Conservation (phyloP, 768 basidiomycete species). For the Boletus barrowsii region DNA sequence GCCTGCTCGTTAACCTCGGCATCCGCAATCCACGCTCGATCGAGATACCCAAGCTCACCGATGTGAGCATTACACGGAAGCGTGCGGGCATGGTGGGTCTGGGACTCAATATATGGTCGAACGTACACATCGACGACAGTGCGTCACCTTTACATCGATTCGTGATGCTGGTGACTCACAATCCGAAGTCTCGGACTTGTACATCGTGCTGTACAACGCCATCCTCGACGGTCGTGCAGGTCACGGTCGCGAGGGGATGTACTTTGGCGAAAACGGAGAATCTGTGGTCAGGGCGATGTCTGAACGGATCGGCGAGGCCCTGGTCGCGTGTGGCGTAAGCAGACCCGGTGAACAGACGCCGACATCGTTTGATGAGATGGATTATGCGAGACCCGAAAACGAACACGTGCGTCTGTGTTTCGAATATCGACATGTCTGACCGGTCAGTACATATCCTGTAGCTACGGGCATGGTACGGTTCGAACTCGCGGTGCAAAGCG, state of each 20-base stretch:
- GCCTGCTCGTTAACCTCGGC: slow-evolving; percentile 40
- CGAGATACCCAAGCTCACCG: slow-evolving; percentile 50
- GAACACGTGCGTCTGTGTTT: background rate
- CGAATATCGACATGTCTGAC: background rate
- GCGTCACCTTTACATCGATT: background rate
- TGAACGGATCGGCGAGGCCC: slow-evolving; percentile 36
- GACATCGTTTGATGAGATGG: slow-evolving; percentile 38
- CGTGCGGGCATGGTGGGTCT: slow-evolving; percentile 54
- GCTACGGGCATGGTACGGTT: slow-evolving; percentile 8
- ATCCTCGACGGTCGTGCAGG: slow-evolving; percentile 10
- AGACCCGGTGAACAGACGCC: slow-evolving; percentile 21
- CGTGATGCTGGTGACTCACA: background rate
- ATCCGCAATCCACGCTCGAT: slow-evolving; percentile 48
- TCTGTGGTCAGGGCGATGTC: slow-evolving; percentile 40
- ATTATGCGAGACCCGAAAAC: slow-evolving; percentile 1
- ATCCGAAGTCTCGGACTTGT: slow-evolving; percentile 35
- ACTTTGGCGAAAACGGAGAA: slow-evolving; percentile 51
- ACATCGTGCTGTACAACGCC: slow-evolving; percentile 39
- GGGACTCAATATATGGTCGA: slow-evolving; percentile 59
- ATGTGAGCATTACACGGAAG: slow-evolving; percentile 41
- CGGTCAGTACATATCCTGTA: background rate
- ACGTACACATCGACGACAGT: slow-evolving; percentile 51
- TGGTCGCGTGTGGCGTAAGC: background rate
- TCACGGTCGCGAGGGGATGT: slow-evolving; percentile 42
- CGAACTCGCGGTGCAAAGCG: slow-evolving; percentile 16